Base-by-base conservation (phyloP, 2,329 filamentous ascomycete genomes). In the Hymenoscyphus albidus region DNA sequence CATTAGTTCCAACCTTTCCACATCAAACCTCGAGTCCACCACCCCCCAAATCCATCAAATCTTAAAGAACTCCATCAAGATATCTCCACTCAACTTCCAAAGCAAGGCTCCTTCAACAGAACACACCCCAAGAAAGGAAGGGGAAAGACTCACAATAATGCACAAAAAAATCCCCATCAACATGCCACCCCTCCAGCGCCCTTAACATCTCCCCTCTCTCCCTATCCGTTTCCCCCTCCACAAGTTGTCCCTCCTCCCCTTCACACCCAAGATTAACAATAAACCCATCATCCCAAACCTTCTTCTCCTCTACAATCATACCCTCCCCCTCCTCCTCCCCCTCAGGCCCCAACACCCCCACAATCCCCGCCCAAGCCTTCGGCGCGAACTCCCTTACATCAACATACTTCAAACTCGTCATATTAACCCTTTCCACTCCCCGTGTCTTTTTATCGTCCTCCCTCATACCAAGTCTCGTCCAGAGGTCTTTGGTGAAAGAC, bases 121-220 rank as follows among this genome's bases (percentile, higher is more conserved):
- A 58, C 32, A 32, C 4, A 42, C 14, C 40, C 40, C 10, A 22
- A 51, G 14, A 42, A 5, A 35, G 22, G 14, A 22, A 54, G 16
- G 27, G 13, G 13, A 44, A 51, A 59, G 7, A 27, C 63, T 62
- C 38, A 65, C 60, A 82, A 69, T 87, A 91, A 77, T 91, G 88
- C 5, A 88, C 81, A 73, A 91, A 91, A 75, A 89, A 90, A 69
- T 91, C 88, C 9, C 88, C 88, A 75, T 90, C 88, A 18, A 89
- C 85, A 75, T 90, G 88, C 88, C 88, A 91, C 27, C 79, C 79
- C 6, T 79, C 72, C 22, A 89, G 77, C 0, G 85, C 80, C 60
- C 63, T 67, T 59, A 81, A 78, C 55, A 82, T 58, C 78, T 78
- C 62, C 82, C 80, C 0, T 80, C 73, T 1, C 80, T 85, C n/a